Evolutionary conservation across 768 basidiomycete genomes (phyloP), one percentile per base, ranked within the genome.

Genomic region (Thelephora aurantiotincta): DNA sequence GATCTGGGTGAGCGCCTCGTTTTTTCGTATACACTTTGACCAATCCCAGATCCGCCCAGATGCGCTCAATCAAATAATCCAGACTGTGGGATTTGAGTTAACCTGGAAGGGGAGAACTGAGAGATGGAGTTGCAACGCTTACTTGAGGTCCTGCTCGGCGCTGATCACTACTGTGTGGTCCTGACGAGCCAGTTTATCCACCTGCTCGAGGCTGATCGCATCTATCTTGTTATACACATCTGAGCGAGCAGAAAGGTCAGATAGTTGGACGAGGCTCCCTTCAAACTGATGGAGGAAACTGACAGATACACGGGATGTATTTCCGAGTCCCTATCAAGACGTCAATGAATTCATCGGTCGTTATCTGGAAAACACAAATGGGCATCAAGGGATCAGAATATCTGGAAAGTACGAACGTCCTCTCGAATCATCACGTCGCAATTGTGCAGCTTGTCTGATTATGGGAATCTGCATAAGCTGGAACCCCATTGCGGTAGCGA

Each of bases 351-450:
- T 98, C 90, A 60, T 97, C 94, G 3, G 82, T 85, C 6, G 88
- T 86, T 49, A 96, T 92, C 92, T 94, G 44, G 50, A 30, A 43
- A 49, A 30, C 9, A 9, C 26, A 44, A 45, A 35, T 49, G 41
- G 35, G 51, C 16, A 49, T 36, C 23, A 34, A 50, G 33, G 45
- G 34, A 44, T 50, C 23, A 41, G 26, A n/a, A 33, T 44, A 51
- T 47, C 38, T 14, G 42, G 26, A 46, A 45, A 19, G 35, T 26
- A 63, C 72, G 55, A 56, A 96, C 92, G 65, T 99, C 94, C 71
- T 99, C 93, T 59, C 96, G 75, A 56, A 99, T 90, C 91, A 98
- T 94, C 7, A 98, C 83, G 64, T 99, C 94, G 59, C 91, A 94
- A 57, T 94, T 88, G 58, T 90, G 89, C 23, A 91, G 64, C 63